phyloP scores from a whole-genome alignment of 495 filamentous ascomycete species.

The Usnea hakonensis region DNA sequence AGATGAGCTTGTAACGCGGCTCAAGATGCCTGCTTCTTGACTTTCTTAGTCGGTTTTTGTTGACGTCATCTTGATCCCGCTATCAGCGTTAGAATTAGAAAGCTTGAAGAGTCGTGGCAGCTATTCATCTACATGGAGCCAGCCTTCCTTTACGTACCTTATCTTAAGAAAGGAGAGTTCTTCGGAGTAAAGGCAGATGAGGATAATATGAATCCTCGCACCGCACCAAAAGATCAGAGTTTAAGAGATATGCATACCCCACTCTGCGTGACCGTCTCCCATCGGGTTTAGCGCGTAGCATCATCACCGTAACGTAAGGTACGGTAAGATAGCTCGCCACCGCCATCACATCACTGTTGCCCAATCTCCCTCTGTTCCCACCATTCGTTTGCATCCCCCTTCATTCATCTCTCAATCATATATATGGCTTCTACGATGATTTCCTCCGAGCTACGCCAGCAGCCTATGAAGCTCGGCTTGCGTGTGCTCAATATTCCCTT shows the following conservation, averaged over 20 bases:
- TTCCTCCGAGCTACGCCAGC: slow-evolving; percentile 15
- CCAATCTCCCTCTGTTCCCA: no score
- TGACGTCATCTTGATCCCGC: slow-evolving; percentile 1
- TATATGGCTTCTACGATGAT: slow-evolving; percentile 9
- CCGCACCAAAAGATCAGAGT: neutral
- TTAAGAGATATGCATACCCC: no score
- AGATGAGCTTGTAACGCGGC: slow-evolving; percentile 43
- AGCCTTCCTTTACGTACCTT: neutral
- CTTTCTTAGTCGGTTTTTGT: slow-evolving; percentile 11
- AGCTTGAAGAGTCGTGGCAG: no score
- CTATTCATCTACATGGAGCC: neutral
- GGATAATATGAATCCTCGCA: neutral
- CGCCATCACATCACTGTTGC: neutral
- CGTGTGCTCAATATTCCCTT: slow-evolving; percentile 20
- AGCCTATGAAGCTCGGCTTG: slow-evolving; percentile 18
- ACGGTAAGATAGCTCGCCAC: neutral
- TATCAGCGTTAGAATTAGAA: no score
- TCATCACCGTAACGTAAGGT: no score
- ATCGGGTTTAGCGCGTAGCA: no score
- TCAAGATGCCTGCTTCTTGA: no score
- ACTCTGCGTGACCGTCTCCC: no score
- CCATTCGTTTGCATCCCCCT: no score
- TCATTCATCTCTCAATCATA: neutral
- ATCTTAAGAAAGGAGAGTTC: neutral
- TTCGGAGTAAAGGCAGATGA: neutral